Percentiles rank a stretch among this genome's conserved stretches.
phyloP scores from a whole-genome alignment of 345 rosid genomes.

The Brassica rapa region DNA sequence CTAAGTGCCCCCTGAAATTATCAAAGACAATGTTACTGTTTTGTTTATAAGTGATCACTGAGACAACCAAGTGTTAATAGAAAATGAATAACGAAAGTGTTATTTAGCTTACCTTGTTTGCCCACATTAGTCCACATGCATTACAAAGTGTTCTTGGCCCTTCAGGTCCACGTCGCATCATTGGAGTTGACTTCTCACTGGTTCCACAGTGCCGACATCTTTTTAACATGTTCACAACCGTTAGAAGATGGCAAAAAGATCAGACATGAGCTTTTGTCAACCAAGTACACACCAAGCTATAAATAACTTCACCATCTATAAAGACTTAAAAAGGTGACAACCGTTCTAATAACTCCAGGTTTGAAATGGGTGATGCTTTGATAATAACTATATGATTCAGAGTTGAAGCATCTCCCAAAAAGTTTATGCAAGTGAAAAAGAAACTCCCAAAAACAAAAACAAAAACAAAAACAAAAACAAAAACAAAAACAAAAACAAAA shows the following conservation, averaged over 20 bases:
- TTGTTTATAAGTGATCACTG: neutral
- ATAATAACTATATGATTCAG: conserved; percentile 1
- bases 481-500: too few species aligned
- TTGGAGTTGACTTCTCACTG: conserved; percentile 62
- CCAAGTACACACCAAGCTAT: conserved; percentile 1
- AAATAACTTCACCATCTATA: conserved; percentile 7
- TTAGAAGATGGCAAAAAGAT: neutral
- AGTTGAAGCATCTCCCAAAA: neutral
- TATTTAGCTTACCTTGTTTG: conserved; percentile 54
- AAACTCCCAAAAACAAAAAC: neutral
- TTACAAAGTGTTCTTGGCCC: conserved; percentile 78
- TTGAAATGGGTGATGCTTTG: neutral
- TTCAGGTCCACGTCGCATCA: conserved; percentile 77
- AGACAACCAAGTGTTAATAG: neutral
- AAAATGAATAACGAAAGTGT: neutral
- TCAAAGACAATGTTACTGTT: conserved; percentile 8
- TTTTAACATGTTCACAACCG: conserved; percentile 29
- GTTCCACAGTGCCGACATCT: conserved; percentile 69
- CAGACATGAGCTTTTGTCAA: conserved; percentile 9
- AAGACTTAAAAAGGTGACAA: conserved; percentile 14
- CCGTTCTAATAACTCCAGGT: neutral
- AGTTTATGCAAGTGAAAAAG: conserved; percentile 11
- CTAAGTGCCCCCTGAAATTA: conserved; percentile 56
- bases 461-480: too few species aligned
- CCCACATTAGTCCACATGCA: conserved; percentile 80